Evolutionary conservation across 371 early-diverging fungal species (phyloP), one percentile per base, ranked within the genome.

Genomic region (Mortierella sp.): DNA sequence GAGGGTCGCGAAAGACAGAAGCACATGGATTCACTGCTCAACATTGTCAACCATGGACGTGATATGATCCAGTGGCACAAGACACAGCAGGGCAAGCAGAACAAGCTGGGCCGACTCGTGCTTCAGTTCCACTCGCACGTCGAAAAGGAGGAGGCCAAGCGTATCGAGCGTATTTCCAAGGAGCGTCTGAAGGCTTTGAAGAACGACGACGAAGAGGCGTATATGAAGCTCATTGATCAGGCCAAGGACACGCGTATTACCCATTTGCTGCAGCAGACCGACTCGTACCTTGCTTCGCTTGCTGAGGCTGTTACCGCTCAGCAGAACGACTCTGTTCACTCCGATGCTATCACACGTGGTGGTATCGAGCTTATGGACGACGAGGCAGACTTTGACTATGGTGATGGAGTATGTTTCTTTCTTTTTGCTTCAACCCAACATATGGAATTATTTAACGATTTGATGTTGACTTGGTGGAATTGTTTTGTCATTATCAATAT

Each of bases 101-200:
- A 88, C 71, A 95, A 94, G 79, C 89, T 98, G 28, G 98, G 98
- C 31, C 90, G 91, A 42, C 88, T 92, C 14, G 95, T 98, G 31
- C 75, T 94, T n/a, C 91, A 93, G 63, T 94, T 92, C 89, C 98
- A 98, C 85, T 87, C 88, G 7, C 91, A 93, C 70, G 92, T 96
- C 38, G 97, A 97, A 79, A 96, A 96, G 86, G 98, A 98, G 82
- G 98, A 98, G 84, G 95, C 96, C 86, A 93, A 95, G 88, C 93
- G 97, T 73, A 83, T 91, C 24, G 96, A 96, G 85, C 93, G 95
- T 50, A 77, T 96, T 19, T 93, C 95, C 9, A 96, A 96, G 89
- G 98, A 99, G 87, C 98, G 98, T 96, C 90, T 99, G 70, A 92
- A 95, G 79, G 98, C 98, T n/a, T 91, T 98, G 78, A 95, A 96